These are phyloP conservation scores for Sugiyamaella grinbergsii DNA, from an alignment of 1,139 yeast species.

Conservation along the genomic window DNA sequence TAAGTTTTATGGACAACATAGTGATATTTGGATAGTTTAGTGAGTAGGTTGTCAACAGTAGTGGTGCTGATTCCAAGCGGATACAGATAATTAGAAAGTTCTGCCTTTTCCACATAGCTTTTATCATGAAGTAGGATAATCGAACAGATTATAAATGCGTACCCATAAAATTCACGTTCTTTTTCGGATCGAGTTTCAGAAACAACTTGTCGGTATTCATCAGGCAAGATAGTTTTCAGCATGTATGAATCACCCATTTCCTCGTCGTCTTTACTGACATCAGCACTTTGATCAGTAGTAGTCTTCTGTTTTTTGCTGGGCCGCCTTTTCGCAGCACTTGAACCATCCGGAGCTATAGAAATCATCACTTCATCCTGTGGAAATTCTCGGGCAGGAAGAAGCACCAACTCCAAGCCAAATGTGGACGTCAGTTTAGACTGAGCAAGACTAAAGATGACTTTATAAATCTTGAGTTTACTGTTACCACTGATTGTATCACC, in stretches of 20 bases:
- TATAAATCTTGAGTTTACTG: not conserved
- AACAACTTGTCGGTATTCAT: constrained; percentile 13
- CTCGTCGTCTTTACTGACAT: constrained; percentile 3
- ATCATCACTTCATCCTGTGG: constrained; percentile 19
- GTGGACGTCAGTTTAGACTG: constrained; percentile 15
- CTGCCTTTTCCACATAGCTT: constrained; percentile 14
- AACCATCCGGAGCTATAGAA: not conserved
- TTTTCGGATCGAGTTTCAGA: constrained; percentile 13
- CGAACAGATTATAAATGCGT: constrained; percentile 21
- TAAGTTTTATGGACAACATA: constrained; percentile 14
- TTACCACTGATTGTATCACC: constrained; percentile 3
- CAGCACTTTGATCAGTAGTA: not conserved
- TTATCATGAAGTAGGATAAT: constrained; percentile 21
- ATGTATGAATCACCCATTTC: constrained; percentile 13
- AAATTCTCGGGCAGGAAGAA: constrained; percentile 19
- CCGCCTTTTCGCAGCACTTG: not conserved
- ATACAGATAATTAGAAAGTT: constrained; percentile 10
- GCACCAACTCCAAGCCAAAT: constrained; percentile 22
- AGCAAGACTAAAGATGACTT: constrained; percentile 12
- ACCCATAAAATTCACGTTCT: constrained; percentile 23
- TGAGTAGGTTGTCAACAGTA: constrained; percentile 6
- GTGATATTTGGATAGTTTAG: constrained; percentile 12
- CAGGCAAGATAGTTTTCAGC: constrained; percentile 20
- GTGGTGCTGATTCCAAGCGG: constrained; percentile 4
- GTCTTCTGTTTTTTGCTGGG: constrained; percentile 10